phyloP scores from a whole-genome alignment of 2,329 filamentous ascomycete species.

The Stagonosporopsis tanaceti region DNA sequence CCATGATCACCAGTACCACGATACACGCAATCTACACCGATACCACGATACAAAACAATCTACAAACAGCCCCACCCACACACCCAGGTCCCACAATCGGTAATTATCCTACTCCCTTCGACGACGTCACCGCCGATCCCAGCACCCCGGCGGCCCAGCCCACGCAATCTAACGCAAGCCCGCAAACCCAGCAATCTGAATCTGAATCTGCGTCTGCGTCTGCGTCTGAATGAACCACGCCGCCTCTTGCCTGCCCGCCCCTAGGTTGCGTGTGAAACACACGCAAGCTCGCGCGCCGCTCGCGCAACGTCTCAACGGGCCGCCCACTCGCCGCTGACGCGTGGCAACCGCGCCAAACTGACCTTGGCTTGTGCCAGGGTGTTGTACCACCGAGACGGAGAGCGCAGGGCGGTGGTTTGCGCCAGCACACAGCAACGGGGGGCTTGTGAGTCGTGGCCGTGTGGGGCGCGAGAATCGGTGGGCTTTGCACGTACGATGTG shows the following conservation, averaged over 20 bases:
- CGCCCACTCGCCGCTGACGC: slow-evolving; percentile 13
- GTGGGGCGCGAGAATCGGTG: too few relatives aligned
- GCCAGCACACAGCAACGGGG: too few relatives aligned
- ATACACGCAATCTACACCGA: neutral
- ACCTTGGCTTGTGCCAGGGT: slow-evolving; percentile 4
- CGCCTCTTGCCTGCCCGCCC: slow-evolving; percentile 5
- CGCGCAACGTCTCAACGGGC: slow-evolving; percentile 7
- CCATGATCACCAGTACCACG: too few relatives aligned
- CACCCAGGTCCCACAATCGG: slow-evolving; percentile 1
- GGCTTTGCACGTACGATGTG: neutral
- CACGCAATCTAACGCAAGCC: neutral
- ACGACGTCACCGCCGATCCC: slow-evolving; percentile 12
- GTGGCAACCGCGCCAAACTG: neutral
- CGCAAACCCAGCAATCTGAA: neutral
- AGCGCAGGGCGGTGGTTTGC: too few relatives aligned
- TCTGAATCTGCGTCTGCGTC: too few relatives aligned
- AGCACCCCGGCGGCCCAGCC: slow-evolving; percentile 3
- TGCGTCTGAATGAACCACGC: neutral
- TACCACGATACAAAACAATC: neutral
- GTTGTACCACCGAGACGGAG: slow-evolving; percentile 10
- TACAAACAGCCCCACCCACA: neutral
- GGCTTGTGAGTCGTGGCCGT: too few relatives aligned
- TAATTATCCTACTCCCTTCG: slow-evolving; percentile 10
- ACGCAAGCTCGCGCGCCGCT: slow-evolving; percentile 1
- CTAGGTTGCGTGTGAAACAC: slow-evolving; percentile 1